Evolutionary conservation across 192 early-diverging fungal species (phyloP), one percentile per base, ranked within the genome.

Genomic region (Backusella mclennaniae): DNA sequence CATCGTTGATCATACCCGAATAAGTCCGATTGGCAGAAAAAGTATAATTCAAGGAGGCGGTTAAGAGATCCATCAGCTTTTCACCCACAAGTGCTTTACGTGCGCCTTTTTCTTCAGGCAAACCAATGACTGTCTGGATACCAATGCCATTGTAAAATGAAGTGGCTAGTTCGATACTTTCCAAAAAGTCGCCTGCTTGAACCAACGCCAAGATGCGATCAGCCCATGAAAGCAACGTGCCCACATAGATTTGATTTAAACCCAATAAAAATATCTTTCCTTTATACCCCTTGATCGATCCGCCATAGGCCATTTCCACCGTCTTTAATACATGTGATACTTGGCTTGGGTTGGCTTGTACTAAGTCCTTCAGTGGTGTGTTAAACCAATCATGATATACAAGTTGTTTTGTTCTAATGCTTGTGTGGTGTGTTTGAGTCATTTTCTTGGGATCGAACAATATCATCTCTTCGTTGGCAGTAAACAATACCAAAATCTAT

Each of bases 221-320:
- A 12, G 83, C 84, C 89, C 89, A 90, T 21, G 87, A 86, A 35
- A 90, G 69, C 17, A 90, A 71, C 0, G 86, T 87, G 19, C 89
- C 89, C 19, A 85, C 79, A 75, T 78, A 87, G 19, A 90, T 38
- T 63, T 88, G 86, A 29, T 82, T 67, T n/a, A 90, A 76, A 21
- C 89, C 89, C 87, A 90, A 73, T 36, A 90, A 76, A 77, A 88
- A 90, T 9, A 90, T 71, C 71, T 84, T 87, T 63, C 87, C 87
- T 73, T 87, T 90, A 71, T 90, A 84, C 0, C 85, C 84, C 42
- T 82, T 80, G 68, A 88, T 82, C 23, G 85, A 86, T 76, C 83
- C 86, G 66, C 85, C 85, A 71, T 88, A 90, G 35, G 85, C 86
- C 84, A 90, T 85, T 63, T 84, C 79, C 31, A 84, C 70, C 11